These are phyloP conservation scores for Rickenella mellea DNA, from an alignment of 768 basidiomycete genomes.

Conservation along the genomic window DNA sequence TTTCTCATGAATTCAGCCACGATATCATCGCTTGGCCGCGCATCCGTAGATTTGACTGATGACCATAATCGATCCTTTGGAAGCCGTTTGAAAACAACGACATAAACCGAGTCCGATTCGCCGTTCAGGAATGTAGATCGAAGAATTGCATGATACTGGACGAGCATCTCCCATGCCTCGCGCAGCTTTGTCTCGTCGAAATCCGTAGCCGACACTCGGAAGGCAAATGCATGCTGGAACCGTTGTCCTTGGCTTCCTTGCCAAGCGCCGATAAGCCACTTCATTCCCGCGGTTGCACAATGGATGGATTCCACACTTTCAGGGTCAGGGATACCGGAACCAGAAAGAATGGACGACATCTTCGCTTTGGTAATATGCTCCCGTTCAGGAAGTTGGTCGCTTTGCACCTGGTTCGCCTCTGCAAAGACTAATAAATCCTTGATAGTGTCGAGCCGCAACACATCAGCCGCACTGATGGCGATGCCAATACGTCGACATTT, in stretches of 20 bases:
- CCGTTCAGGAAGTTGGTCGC: background rate
- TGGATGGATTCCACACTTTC: conserved; percentile 11
- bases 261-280: conserved; percentile 34
- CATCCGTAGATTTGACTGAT: conserved; percentile 5
- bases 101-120: conserved; percentile 9
- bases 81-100: conserved; percentile 16
- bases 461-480: conserved; percentile 23
- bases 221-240: conserved; percentile 36
- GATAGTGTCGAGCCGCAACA: conserved; percentile 31
- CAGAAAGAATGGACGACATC: background rate
- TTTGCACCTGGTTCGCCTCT: background rate
- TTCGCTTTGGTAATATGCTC: background rate
- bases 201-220: conserved; percentile 20
- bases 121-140: conserved; percentile 30
- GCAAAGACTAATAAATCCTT: conserved; percentile 9
- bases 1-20: conserved; percentile 14
- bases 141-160: conserved; percentile 27
- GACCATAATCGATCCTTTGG: conserved; percentile 4
- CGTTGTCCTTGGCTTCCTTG: conserved; percentile 28
- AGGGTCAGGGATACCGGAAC: background rate
- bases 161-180: conserved; percentile 27
- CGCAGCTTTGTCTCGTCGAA: conserved; percentile 20
- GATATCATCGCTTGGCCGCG: conserved; percentile 3
- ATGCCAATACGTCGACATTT: conserved; percentile 29
- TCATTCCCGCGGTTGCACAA: conserved; percentile 21